Evolutionary conservation across 2,329 filamentous ascomycete genomes (phyloP).

Genomic region (Samsoniella hepiali): DNA sequence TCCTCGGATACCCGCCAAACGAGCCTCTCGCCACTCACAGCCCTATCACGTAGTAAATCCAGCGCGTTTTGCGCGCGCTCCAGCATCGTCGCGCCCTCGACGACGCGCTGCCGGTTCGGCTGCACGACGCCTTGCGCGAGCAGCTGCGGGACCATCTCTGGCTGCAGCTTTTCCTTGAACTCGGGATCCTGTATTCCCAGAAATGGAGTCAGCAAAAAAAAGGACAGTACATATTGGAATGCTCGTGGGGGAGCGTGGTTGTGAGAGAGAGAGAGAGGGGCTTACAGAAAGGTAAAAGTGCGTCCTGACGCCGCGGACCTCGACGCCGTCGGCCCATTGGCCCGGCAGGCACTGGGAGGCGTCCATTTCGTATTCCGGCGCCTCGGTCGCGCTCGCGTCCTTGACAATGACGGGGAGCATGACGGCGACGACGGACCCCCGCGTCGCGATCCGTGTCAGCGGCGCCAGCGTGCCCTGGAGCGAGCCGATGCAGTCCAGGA

Average conservation of each 20-base stretch:
- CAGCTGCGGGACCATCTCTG: conserved; percentile 52
- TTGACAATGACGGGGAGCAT: conserved; percentile 58
- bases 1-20: conserved; percentile 33
- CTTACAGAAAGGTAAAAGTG: conserved; percentile 30
- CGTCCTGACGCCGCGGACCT: conserved; percentile 52
- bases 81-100: conserved; percentile 38
- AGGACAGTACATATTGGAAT: neutral
- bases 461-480: conserved; percentile 45
- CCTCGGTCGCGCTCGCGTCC: conserved; percentile 45
- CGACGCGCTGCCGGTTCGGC: conserved; percentile 40
- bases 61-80: conserved; percentile 40
- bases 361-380: conserved; percentile 55
- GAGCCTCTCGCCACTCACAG: conserved; percentile 40
- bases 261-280: neutral
- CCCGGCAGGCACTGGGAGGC: conserved; percentile 36
- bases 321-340: conserved; percentile 52
- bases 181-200: conserved; percentile 45
- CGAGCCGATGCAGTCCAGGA: conserved; percentile 56
- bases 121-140: conserved; percentile 37
- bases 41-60: conserved; percentile 33
- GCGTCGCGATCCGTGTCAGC: conserved; percentile 48
- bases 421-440: conserved; percentile 51
- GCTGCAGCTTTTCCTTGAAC: conserved; percentile 52
- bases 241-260: neutral
- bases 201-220: neutral